Base-by-base conservation (phyloP, 2,329 filamentous ascomycete species). In the Aureobasidium sp. region DNA sequence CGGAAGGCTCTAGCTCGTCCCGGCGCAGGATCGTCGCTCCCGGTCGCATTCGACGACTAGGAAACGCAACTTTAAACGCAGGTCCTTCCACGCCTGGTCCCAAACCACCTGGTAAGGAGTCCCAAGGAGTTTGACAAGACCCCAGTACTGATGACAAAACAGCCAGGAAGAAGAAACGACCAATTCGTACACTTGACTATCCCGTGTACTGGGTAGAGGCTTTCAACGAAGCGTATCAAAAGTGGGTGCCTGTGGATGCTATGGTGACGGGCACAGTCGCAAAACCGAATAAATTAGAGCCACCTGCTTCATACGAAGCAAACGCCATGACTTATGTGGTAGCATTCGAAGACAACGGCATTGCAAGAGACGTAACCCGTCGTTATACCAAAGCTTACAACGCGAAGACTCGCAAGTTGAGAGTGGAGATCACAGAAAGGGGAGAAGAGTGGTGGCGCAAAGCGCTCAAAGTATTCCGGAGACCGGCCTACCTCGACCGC, bases 121-220 rank as follows among this genome's bases (percentile, higher is more conserved):
- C 19, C 40, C 31, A 13, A 40, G 4, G 21, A n/a, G n/a, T 6
- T 40, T 9, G 43, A 25, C 67, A 70, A 64, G 64, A 67, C 46
- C 67, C 68, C 62, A 54, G 65, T 15, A 64, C 66, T 19, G 45
- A 71, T 5, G 65, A 67, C 58, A 54, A 62, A 61, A 25, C 46
- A 76, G 54, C 73, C 71, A 11, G 72, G 74, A 70, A 72, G 74
- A 70, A 71, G 35, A 74, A 73, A 21, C 43, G 47, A 33, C 74
- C 69, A 15, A 81, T 87, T 11, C 80, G 80, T 25, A 89, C 93
- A 68, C 92, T 90, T 0, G 73, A 83, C 0, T 89, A 87, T 67
- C 94, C 94, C 0, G 81, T 97, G 3, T 97, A 91, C 70, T 99
- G 94, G 94, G 87, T 96, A 0, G 94, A 99, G 74, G 86, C 90